These are phyloP conservation scores for Francoa sonchifolia DNA, from an alignment of 441 rosid genomes.

Conservation along the genomic window DNA sequence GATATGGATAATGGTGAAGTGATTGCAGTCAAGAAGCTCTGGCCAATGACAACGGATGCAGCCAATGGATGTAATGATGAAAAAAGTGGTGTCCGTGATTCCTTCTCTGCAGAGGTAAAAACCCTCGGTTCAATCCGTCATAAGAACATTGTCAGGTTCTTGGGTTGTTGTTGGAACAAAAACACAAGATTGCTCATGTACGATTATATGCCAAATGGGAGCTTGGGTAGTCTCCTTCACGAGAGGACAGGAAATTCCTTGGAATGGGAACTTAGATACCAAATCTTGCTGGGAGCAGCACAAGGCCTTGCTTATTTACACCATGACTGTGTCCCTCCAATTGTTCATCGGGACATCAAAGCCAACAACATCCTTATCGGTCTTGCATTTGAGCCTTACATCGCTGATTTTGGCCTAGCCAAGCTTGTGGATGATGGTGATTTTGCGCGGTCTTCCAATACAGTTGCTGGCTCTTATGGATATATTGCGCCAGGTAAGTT, in stretches of 20 bases:
- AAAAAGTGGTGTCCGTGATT: constrained; percentile 54
- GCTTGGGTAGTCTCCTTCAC: constrained; percentile 82
- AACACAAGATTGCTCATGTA: constrained; percentile 78
- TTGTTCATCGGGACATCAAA: constrained; percentile 90
- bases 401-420: constrained; percentile 93
- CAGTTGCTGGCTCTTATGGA: constrained; percentile 93
- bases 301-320: constrained; percentile 87
- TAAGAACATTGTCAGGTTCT: constrained; percentile 84
- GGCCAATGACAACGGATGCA: constrained; percentile 51
- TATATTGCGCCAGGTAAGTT: constrained; percentile 87
- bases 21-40: constrained; percentile 90
- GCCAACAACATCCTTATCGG: constrained; percentile 90
- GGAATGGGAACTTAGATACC: constrained; percentile 86
- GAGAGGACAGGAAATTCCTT: constrained; percentile 58
- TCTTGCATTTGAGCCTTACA: constrained; percentile 80
- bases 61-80: constrained; percentile 30
- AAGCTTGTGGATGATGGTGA: constrained; percentile 89
- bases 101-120: constrained; percentile 85
- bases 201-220: constrained; percentile 92
- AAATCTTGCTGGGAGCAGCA: constrained; percentile 76
- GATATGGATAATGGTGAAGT: constrained; percentile 77
- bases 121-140: constrained; percentile 90
- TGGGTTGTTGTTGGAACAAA: constrained; percentile 88
- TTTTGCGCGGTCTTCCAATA: constrained; percentile 69
- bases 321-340: constrained; percentile 88